A percentile compares a stretch with the other conserved stretches of the same genome.
Evolutionary conservation across 805 yeast genomes (phyloP).

Genomic region (Metschnikowia arizonensis): DNA sequence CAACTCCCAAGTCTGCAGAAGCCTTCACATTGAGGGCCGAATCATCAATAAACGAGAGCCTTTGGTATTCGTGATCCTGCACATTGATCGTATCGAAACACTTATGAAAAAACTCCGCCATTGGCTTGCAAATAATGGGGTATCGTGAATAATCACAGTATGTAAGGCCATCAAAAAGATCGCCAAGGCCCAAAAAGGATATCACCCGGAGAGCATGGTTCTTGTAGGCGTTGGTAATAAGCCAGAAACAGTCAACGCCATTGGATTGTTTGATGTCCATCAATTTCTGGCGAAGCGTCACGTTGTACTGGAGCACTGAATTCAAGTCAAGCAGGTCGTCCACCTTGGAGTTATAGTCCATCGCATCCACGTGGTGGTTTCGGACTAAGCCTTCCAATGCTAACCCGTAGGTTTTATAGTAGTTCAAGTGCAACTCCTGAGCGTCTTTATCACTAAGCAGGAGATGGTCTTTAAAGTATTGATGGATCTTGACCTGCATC

Average conservation of each 20-base stretch:
- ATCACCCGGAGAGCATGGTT: slow-evolving; percentile 84
- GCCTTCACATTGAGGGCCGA: slow-evolving; percentile 74
- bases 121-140: slow-evolving; percentile 86
- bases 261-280: slow-evolving; percentile 36
- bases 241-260: slow-evolving; percentile 77
- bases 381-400: slow-evolving; percentile 87
- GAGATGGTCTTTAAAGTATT: slow-evolving; percentile 68
- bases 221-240: slow-evolving; percentile 90
- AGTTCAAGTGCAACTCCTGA: slow-evolving; percentile 58
- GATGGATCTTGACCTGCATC: slow-evolving; percentile 83
- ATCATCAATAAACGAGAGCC: slow-evolving; percentile 72
- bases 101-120: slow-evolving; percentile 57
- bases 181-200: slow-evolving; percentile 81
- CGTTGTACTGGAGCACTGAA: slow-evolving; percentile 63
- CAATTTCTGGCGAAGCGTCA: slow-evolving; percentile 49
- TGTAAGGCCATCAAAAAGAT: slow-evolving; percentile 88
- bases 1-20: slow-evolving; percentile 70
- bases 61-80: slow-evolving; percentile 28
- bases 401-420: slow-evolving; percentile 84
- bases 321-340: slow-evolving; percentile 92
- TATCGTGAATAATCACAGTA: slow-evolving; percentile 78
- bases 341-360: slow-evolving; percentile 82
- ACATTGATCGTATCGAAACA: slow-evolving; percentile 67
- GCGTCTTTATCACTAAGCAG: slow-evolving; percentile 71
- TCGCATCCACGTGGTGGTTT: slow-evolving; percentile 71